Conservation (phyloP, 495 filamentous ascomycete species). For the Cercophora sp. region DNA sequence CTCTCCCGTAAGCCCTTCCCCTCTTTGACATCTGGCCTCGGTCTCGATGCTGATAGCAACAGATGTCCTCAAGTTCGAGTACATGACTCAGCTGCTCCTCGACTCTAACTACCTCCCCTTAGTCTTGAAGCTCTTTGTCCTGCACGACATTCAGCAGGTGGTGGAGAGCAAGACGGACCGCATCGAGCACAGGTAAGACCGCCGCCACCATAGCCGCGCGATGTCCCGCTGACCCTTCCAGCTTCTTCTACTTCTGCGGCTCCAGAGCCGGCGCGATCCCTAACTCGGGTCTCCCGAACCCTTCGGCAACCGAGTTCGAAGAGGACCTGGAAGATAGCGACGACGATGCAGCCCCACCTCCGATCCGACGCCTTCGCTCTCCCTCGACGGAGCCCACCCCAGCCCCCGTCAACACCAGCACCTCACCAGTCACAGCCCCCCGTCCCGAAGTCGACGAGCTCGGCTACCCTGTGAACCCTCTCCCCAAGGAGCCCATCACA, state of each 20-base stretch:
- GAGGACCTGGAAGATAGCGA: constrained; percentile 39
- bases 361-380: constrained; percentile 59
- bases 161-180: constrained; percentile 83
- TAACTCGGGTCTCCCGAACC: constrained; percentile 16
- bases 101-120: constrained; percentile 93
- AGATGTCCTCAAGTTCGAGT: constrained; percentile 96
- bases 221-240: constrained; percentile 23
- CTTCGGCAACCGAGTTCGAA: constrained; percentile 26
- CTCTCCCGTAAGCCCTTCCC: constrained; percentile 82
- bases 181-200: constrained; percentile 68
- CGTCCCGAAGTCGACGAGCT: constrained; percentile 86
- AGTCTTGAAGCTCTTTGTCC: constrained; percentile 84
- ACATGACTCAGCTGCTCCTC: constrained; percentile 84
- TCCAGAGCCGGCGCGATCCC: constrained; percentile 37
- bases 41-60: not conserved
- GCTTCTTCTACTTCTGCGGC: constrained; percentile 88
- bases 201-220: not conserved
- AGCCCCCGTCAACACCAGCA: not conserved
- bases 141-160: constrained; percentile 84
- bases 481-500: constrained; percentile 76
- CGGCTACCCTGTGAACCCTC: constrained; percentile 62
- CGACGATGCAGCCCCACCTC: constrained; percentile 81
- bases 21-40: not conserved
- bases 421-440: constrained; percentile 41
- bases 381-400: constrained; percentile 18